Conservation (phyloP, 2,329 filamentous ascomycete genomes). For the Biscogniauxia marginata region DNA sequence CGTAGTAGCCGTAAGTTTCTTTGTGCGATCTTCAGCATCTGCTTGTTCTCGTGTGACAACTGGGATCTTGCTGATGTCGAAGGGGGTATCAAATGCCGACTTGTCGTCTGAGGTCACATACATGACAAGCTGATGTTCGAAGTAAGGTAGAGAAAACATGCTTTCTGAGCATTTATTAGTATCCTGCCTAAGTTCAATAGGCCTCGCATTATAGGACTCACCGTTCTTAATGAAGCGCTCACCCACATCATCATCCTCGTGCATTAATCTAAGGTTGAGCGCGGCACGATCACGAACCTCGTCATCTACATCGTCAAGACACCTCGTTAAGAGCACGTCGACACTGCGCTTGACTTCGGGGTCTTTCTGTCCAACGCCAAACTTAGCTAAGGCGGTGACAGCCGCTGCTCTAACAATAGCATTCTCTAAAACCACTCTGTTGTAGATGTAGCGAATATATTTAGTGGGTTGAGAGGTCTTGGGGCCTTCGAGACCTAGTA, state of each 20-base stretch:
- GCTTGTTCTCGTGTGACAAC: slow-evolving; percentile 95
- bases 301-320: slow-evolving; percentile 94
- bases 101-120: slow-evolving; percentile 94
- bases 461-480: slow-evolving; percentile 96
- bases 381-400: slow-evolving; percentile 93
- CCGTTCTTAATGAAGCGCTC: slow-evolving; percentile 90
- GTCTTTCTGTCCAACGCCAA: slow-evolving; percentile 94
- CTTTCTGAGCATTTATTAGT: slow-evolving; percentile 61
- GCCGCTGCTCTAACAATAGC: slow-evolving; percentile 92
- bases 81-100: slow-evolving; percentile 77
- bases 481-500: slow-evolving; percentile 90
- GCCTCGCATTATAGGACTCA: slow-evolving; percentile 43
- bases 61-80: slow-evolving; percentile 88
- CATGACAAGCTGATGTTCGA: slow-evolving; percentile 96
- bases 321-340: slow-evolving; percentile 85
- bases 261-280: slow-evolving; percentile 88
- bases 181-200: neutral
- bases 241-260: slow-evolving; percentile 84
- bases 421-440: slow-evolving; percentile 95
- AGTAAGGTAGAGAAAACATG: slow-evolving; percentile 91
- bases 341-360: slow-evolving; percentile 96
- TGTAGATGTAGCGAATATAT: slow-evolving; percentile 99
- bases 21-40: slow-evolving; percentile 91
- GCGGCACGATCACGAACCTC: slow-evolving; percentile 96
- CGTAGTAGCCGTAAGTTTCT: slow-evolving; percentile 91